Evolutionary conservation across 164 flowering plant genomes (phyloP).

Genomic region (Berberis thunbergii): DNA sequence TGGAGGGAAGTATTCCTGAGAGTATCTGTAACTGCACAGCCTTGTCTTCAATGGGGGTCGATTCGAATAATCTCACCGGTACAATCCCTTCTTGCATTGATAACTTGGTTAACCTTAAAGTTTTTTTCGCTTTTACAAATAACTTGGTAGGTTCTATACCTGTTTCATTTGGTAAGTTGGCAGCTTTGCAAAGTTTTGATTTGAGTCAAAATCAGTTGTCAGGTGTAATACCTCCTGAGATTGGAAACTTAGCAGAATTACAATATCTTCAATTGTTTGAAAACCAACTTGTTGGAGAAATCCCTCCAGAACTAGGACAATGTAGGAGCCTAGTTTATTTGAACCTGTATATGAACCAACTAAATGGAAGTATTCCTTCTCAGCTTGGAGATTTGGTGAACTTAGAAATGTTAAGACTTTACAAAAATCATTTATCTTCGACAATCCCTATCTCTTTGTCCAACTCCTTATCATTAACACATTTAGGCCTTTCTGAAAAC

Average conservation of each 20-base stretch:
- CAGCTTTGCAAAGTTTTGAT: slow-evolving; percentile 33
- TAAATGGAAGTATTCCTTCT: slow-evolving; percentile 52
- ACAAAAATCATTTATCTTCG: slow-evolving; percentile 38
- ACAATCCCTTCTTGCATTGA: slow-evolving; percentile 43
- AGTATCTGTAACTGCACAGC: slow-evolving; percentile 49
- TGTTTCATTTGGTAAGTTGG: slow-evolving; percentile 39
- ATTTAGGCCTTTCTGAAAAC: slow-evolving; percentile 49
- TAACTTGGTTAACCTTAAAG: slow-evolving; percentile 38
- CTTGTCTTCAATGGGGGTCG: slow-evolving; percentile 26
- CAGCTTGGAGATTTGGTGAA: slow-evolving; percentile 40
- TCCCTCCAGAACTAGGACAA: slow-evolving; percentile 49
- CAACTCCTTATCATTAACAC: slow-evolving; percentile 27
- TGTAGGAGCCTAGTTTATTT: slow-evolving; percentile 41
- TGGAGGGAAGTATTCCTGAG: slow-evolving; percentile 50
- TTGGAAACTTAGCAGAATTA: slow-evolving; percentile 47
- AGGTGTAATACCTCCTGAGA: slow-evolving; percentile 43
- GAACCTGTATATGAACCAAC: slow-evolving; percentile 31
- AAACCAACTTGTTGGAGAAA: slow-evolving; percentile 38
- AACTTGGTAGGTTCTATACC: slow-evolving; percentile 53
- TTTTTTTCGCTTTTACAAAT: slow-evolving; percentile 32
- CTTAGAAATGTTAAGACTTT: slow-evolving; percentile 29
- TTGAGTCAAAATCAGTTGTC: slow-evolving; percentile 44
- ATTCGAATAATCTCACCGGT: slow-evolving; percentile 52
- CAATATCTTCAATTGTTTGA: slow-evolving; percentile 27
- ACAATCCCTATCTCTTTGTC: slow-evolving; percentile 46